Conservation (phyloP, 352 stramenopile species). For the Phytophthora pisi region DNA sequence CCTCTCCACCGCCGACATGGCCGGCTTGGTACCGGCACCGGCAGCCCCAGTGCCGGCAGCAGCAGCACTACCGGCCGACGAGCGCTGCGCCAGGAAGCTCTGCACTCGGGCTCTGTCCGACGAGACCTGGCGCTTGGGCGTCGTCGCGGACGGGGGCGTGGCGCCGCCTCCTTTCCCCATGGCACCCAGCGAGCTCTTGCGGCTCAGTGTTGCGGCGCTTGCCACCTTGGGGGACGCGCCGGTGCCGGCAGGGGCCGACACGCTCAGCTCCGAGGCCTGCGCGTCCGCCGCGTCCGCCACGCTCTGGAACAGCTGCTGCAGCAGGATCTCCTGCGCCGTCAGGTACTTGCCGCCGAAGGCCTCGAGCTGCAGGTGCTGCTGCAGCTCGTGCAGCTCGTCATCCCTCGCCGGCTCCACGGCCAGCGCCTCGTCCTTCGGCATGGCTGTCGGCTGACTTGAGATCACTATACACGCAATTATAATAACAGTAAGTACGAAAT, state of each 20-base stretch:
- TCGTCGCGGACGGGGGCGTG: constrained; percentile 36
- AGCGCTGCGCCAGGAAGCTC: constrained; percentile 67
- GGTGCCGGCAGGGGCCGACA: constrained; percentile 9
- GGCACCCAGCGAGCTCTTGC: constrained; percentile 25
- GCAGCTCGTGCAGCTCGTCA: constrained; percentile 62
- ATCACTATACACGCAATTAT: too few species aligned
- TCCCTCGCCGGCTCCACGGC: constrained; percentile 41
- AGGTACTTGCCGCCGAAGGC: constrained; percentile 75
- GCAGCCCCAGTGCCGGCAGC: neutral
- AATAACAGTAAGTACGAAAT: too few species aligned
- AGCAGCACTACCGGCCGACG: constrained; percentile 4
- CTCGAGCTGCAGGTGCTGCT: constrained; percentile 80
- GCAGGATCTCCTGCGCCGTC: constrained; percentile 77
- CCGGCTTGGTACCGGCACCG: constrained; percentile 29
- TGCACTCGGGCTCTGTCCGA: constrained; percentile 66
- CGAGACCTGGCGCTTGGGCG: constrained; percentile 56
- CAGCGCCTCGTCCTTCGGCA: constrained; percentile 35
- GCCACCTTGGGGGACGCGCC: constrained; percentile 21
- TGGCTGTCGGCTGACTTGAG: constrained; percentile 2
- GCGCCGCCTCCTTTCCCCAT: constrained; percentile 21
- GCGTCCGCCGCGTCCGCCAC: constrained; percentile 10
- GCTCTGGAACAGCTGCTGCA: constrained; percentile 70
- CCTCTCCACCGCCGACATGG: constrained; percentile 69
- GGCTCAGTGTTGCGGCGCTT: constrained; percentile 5
- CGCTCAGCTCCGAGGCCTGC: constrained; percentile 18